Evolutionary conservation across 192 early-diverging fungal species (phyloP).

Genomic region (Linnemannia elongata): DNA sequence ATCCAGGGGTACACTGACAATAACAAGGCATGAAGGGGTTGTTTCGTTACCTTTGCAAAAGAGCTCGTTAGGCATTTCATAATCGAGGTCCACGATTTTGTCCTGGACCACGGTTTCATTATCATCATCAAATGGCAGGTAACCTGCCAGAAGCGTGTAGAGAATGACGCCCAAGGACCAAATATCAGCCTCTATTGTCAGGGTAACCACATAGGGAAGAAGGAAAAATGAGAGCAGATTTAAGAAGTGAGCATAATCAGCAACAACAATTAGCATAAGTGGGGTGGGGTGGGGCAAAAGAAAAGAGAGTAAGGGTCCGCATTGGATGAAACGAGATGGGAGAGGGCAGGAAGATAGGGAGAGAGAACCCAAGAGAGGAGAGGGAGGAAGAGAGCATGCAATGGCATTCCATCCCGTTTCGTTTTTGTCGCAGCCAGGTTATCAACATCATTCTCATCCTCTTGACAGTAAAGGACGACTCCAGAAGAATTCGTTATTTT

Average conservation of each 20-base stretch:
- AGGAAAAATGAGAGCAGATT: neutral
- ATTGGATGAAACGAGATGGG: neutral
- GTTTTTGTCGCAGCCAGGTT: neutral
- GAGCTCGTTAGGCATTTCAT: conserved; percentile 76
- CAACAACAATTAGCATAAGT: neutral
- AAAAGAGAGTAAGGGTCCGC: neutral
- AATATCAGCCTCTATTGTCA: conserved; percentile 79
- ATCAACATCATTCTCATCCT: neutral
- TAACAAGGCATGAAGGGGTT: neutral
- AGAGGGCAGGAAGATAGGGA: neutral
- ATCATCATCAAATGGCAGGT: conserved; percentile 88
- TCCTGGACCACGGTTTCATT: conserved; percentile 75
- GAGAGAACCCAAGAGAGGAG: neutral
- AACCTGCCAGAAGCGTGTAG: conserved; percentile 87
- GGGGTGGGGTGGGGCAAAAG: neutral
- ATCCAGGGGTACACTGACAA: neutral
- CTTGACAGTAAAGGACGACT: neutral
- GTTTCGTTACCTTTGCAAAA: conserved; percentile 63
- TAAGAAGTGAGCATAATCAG: neutral
- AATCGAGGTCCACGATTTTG: conserved; percentile 82
- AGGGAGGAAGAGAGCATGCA: neutral
- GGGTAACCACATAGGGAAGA: conserved; percentile 31
- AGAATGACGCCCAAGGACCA: conserved; percentile 97
- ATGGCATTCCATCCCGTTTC: neutral
- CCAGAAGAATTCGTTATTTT: neutral